Evolutionary conservation across 2,329 filamentous ascomycete species (phyloP), one percentile per base, ranked within the genome.

Genomic region (Trichophaea hybrida): DNA sequence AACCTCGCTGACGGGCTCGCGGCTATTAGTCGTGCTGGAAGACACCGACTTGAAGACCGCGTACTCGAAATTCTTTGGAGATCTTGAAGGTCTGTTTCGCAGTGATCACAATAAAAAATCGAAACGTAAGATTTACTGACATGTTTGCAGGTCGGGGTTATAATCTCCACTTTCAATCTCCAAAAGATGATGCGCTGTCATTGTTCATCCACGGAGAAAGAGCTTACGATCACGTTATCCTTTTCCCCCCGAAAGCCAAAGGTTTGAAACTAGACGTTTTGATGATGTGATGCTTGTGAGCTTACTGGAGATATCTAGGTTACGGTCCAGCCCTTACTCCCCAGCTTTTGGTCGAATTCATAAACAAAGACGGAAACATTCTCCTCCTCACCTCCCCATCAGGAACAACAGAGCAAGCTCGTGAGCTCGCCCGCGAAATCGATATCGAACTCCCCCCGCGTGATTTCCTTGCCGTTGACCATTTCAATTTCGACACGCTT

Each of bases 281-380:
- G 24, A 3, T 24, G 24, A 24, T 24, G 24, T 24, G 24, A 24
- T 24, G 24, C 24, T 24, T 24, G 24, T 1, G 24, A 24, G 38
- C n/a, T 43, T 43, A 43, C 10, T 4, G 12, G 24, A 5, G 34
- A 37, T 32, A 37, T 33, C 5, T 48, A 89, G 86, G 88, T 63
- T 86, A 96, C 62, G 93, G 93, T 59, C 89, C 91, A 65, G 83
- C 86, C 68, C 76, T 98, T 71, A 91, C 88, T 2, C 88, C 93
- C 56, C 88, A 88, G 71, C 75, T 84, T 65, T 81, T 98, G 67
- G 80, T 97, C 72, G 82, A 97, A 68, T 98, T 96, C 74, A 76
- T 95, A 76, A 93, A 95, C 73, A 83, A 84, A 59, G 78, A 93
- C 61, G 93, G 93, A 72, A 98, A 98, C 75, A 81, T 98, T 70